A percentile compares a stretch with the other conserved stretches of the same genome.
These are phyloP conservation scores for Coccomyxa subellipsoidea DNA, from an alignment of 163 green algal genomes.

Conservation along the genomic window DNA sequence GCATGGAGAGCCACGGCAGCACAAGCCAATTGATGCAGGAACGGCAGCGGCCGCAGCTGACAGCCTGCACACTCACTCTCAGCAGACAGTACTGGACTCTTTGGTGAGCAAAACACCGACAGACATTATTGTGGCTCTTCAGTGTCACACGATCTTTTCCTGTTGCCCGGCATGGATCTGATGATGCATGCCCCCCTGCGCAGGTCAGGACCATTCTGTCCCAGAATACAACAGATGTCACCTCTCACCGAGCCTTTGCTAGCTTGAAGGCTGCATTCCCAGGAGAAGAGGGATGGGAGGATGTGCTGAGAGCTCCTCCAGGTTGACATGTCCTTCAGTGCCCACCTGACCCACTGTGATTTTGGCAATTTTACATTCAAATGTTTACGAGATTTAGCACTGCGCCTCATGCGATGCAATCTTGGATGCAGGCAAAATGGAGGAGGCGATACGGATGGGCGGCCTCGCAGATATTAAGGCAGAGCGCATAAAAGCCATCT, in stretches of 20 bases:
- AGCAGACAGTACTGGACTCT: conserved; percentile 41
- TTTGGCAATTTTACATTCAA: neutral
- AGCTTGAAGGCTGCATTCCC: conserved; percentile 53
- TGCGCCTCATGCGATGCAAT: too few species aligned
- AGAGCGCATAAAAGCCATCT: conserved; percentile 60
- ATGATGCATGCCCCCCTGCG: neutral
- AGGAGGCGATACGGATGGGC: conserved; percentile 49
- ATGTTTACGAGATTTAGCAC: too few species aligned
- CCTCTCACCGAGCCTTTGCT: conserved; percentile 49
- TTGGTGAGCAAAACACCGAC: too few species aligned
- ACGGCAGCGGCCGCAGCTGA: neutral
- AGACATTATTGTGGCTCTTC: too few species aligned
- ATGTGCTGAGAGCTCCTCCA: conserved; percentile 41
- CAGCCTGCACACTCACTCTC: conserved; percentile 22
- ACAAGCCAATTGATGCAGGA: conserved; percentile 27
- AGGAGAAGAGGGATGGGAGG: conserved; percentile 41
- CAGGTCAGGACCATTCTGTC: conserved; percentile 68
- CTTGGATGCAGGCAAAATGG: conserved; percentile 26
- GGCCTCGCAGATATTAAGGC: conserved; percentile 76
- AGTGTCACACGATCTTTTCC: too few species aligned
- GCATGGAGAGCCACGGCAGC: conserved; percentile 28
- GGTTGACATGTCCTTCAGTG: too few species aligned
- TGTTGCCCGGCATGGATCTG: too few species aligned
- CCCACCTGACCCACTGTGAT: neutral
- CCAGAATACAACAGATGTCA: conserved; percentile 80